Evolutionary conservation across 768 basidiomycete species (phyloP).

Genomic region (Tylopilus balloui): DNA sequence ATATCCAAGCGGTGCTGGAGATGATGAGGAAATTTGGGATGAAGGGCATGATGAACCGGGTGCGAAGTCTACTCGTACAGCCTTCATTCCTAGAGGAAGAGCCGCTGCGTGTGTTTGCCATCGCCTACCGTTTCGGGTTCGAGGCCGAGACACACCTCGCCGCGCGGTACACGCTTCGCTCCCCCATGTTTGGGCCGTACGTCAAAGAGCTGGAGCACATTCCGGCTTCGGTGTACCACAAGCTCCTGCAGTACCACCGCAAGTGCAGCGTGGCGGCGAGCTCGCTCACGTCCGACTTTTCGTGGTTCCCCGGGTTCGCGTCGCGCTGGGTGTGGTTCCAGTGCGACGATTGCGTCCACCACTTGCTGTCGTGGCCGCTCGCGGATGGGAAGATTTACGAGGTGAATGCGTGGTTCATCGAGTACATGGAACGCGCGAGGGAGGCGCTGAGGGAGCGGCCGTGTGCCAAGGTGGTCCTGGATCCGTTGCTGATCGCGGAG

Average conservation of each 20-base stretch:
- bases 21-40: slow-evolving; percentile 40
- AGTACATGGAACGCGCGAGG: slow-evolving; percentile 33
- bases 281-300: slow-evolving; percentile 33
- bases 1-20: slow-evolving; percentile 33
- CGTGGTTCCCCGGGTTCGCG: slow-evolving; percentile 35
- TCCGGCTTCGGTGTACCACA: slow-evolving; percentile 34
- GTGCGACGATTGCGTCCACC: slow-evolving; percentile 35
- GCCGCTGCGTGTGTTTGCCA: slow-evolving; percentile 37
- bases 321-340: slow-evolving; percentile 39
- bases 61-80: slow-evolving; percentile 27
- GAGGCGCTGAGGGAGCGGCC: slow-evolving; percentile 29
- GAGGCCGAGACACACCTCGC: slow-evolving; percentile 33
- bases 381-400: slow-evolving; percentile 34
- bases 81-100: slow-evolving; percentile 27
- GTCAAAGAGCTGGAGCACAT: slow-evolving; percentile 37
- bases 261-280: slow-evolving; percentile 29
- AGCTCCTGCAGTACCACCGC: slow-evolving; percentile 35
- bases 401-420: slow-evolving; percentile 34
- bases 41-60: slow-evolving; percentile 28
- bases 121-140: slow-evolving; percentile 36
- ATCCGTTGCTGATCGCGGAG: slow-evolving; percentile 30
- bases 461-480: slow-evolving; percentile 28
- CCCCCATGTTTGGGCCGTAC: slow-evolving; percentile 34
- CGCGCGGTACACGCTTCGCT: slow-evolving; percentile 32
- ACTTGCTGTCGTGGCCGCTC: slow-evolving; percentile 32